Conservation (phyloP, 2,329 filamentous ascomycete species). For the Aspergillus felis region DNA sequence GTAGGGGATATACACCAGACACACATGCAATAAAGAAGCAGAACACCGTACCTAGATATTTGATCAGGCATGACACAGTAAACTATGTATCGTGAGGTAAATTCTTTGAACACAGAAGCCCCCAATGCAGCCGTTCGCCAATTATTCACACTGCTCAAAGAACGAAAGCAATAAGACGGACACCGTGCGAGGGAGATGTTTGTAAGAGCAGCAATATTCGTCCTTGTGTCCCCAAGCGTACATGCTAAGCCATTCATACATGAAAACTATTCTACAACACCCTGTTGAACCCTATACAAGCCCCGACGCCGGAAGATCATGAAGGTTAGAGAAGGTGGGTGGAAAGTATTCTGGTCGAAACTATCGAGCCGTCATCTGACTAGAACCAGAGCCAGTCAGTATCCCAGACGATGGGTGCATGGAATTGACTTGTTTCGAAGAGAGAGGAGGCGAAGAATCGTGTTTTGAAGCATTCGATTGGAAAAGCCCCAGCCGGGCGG, state of each 20-base stretch:
- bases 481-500: slow-evolving; percentile 33
- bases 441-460: slow-evolving; percentile 29
- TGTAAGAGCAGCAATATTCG: slow-evolving; percentile 6
- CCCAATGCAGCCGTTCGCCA: slow-evolving; percentile 7
- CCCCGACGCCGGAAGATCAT: background rate
- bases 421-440: slow-evolving; percentile 27
- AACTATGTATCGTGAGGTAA: background rate
- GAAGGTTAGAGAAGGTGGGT: background rate
- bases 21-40: background rate
- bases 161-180: slow-evolving; percentile 5
- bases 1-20: background rate
- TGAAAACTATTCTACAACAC: slow-evolving; percentile 15
- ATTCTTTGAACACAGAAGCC: slow-evolving; percentile 3
- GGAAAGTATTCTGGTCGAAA: background rate
- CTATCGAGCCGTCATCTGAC: slow-evolving; percentile 32
- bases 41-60: background rate
- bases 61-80: background rate
- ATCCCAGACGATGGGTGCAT: slow-evolving; percentile 30
- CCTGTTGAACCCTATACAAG: slow-evolving; percentile 13
- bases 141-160: slow-evolving; percentile 14
- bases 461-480: slow-evolving; percentile 25
- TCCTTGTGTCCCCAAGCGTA: slow-evolving; percentile 15
- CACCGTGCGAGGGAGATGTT: background rate
- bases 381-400: slow-evolving; percentile 26
- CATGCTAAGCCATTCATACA: slow-evolving; percentile 21